Evolutionary conservation across 1,284 basidiomycete genomes (phyloP).

Genomic region (Wolfiporia cocos): DNA sequence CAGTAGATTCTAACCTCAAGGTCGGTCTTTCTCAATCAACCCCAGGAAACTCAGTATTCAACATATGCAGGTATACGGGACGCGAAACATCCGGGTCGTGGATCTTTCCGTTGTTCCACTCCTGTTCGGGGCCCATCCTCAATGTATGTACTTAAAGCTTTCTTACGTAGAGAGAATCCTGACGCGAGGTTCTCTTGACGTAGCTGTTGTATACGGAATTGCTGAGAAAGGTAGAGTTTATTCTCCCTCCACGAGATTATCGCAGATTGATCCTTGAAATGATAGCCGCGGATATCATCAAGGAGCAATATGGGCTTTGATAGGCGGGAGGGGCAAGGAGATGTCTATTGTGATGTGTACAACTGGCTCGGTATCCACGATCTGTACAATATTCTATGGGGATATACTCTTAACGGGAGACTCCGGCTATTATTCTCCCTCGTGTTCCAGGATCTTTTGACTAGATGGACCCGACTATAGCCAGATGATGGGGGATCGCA

Average conservation of each 20-base stretch:
- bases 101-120: conserved; percentile 23
- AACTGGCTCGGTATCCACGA: too few species aligned
- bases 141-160: conserved; percentile 8
- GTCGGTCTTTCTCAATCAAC: conserved; percentile 6
- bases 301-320: too few species aligned
- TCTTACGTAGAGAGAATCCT: not conserved
- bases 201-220: not conserved
- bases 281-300: not conserved
- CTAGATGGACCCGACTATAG: too few species aligned
- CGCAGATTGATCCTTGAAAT: not conserved
- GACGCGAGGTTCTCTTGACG: not conserved
- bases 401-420: too few species aligned
- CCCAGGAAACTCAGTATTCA: not conserved
- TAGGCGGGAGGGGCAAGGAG: too few species aligned
- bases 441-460: too few species aligned
- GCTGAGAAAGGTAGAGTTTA: not conserved
- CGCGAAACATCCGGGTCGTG: conserved; percentile 27
- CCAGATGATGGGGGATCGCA: too few species aligned
- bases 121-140: conserved; percentile 12
- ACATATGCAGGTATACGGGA: conserved; percentile 22
- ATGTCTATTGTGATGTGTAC: too few species aligned
- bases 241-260: not conserved
- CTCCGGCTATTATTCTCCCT: too few species aligned
- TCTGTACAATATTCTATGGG: too few species aligned
- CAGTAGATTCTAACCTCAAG: conserved; percentile 41